phyloP scores from a whole-genome alignment of 148 eudicot species.

The Hydrangea macrophylla region DNA sequence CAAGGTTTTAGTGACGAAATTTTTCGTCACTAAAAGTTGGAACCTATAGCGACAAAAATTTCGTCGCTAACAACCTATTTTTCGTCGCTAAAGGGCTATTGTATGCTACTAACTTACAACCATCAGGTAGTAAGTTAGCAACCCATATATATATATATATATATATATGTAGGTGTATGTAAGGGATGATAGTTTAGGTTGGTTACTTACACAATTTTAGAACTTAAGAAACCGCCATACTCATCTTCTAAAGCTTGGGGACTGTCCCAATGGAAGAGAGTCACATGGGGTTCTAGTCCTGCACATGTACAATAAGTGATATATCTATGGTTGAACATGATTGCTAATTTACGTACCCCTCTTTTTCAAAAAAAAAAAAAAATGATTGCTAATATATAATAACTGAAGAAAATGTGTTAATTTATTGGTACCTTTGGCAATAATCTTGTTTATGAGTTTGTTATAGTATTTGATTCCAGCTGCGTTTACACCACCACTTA shows the following conservation, averaged over 20 bases:
- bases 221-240: conserved; percentile 42
- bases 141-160: background rate
- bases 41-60: too few species aligned
- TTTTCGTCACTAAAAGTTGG: too few species aligned
- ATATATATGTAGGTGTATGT: background rate
- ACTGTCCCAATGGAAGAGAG: conserved; percentile 47
- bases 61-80: too few species aligned
- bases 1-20: too few species aligned
- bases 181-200: background rate
- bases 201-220: conserved; percentile 38
- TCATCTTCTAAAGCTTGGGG: conserved; percentile 45
- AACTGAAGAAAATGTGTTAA: background rate
- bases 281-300: conserved; percentile 45
- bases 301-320: background rate
- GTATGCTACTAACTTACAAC: background rate
- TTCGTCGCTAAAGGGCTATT: too few species aligned
- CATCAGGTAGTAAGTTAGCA: background rate
- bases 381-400: background rate
- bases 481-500: conserved; percentile 43
- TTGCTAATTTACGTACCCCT: too few species aligned
- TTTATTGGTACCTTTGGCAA: conserved; percentile 34
- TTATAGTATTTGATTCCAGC: conserved; percentile 53
- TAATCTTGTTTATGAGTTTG: conserved; percentile 48
- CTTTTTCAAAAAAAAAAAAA: too few species aligned
- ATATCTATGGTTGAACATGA: background rate